Evolutionary conservation across 2,329 filamentous ascomycete genomes (phyloP), one percentile per base, ranked within the genome.

Genomic region (Blastomyces gilchristii): DNA sequence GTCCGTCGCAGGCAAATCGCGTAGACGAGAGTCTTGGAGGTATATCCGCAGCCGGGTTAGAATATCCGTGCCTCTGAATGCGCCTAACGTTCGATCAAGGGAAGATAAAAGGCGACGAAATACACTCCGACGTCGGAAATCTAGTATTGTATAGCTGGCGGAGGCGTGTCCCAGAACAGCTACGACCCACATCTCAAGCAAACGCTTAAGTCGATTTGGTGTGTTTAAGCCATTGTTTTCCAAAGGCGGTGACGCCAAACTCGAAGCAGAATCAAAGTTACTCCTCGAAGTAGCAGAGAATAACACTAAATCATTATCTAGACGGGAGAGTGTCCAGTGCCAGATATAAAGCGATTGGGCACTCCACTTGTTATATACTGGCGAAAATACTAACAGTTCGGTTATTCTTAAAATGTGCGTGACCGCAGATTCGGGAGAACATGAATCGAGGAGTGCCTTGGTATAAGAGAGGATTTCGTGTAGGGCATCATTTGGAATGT

Each of bases 401-500:
- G 76, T 76, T 3, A 74, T 68, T 31, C 67, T 58, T 41, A 76
- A 66, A 11, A 77, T 69, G 61, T 68, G 70, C 28, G 64, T 64
- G 9, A 71, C 66, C 31, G 69, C 69, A 61, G 63, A 58, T 39
- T 74, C 66, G 2, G 68, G 62, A 58, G 70, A 58, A 9, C 74
- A 67, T 31, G 66, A 62, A 9, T 60, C 63, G 43, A 76, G 62
- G 22, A 41, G 22, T 50, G 50, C 43, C 41, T 28, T 37, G 34
- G 22, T 28, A 50, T 49, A 74, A 60, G 8, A 58, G 53, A 12
- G 45, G 45, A 65, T n/a, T 14, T 50, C 58, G 25, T 49, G 58
- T 3, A 47, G 28, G 41, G 31, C 43, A 9, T 9, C 43, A 18
- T 59, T 28, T 9, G 41, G 1, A 22, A 59, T 49, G n/a, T 49